A percentile compares a stretch with the other conserved stretches of the same genome.
These are phyloP conservation scores for Starmerella kuoi DNA, from an alignment of 805 yeast species.

Conservation along the genomic window DNA sequence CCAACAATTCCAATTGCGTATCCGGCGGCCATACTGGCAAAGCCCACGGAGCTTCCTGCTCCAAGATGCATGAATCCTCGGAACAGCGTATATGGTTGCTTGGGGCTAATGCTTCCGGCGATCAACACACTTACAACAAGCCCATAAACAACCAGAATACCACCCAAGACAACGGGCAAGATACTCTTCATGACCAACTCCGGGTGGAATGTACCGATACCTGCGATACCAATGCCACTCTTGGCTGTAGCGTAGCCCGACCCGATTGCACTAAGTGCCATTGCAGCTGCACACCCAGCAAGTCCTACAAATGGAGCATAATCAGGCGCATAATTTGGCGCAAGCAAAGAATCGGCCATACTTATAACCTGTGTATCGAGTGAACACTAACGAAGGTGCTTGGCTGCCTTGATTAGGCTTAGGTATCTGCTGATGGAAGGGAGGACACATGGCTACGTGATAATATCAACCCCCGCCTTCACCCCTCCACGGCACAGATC, in stretches of 20 bases:
- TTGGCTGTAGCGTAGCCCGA: slow-evolving; percentile 98
- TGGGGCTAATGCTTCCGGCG: slow-evolving; percentile 69
- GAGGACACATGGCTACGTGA: too few relatives aligned
- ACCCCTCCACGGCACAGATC: too few relatives aligned
- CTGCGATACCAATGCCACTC: slow-evolving; percentile 95
- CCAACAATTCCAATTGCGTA: slow-evolving; percentile 93
- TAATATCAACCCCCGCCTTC: too few relatives aligned
- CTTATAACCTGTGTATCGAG: too few relatives aligned
- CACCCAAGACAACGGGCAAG: slow-evolving; percentile 96
- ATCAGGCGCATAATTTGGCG: slow-evolving; percentile 61
- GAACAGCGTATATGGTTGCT: slow-evolving; percentile 68
- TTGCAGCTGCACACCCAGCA: slow-evolving; percentile 89
- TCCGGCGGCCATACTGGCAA: slow-evolving; percentile 92
- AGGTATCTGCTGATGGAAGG: too few relatives aligned
- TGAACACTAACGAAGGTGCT: too few relatives aligned
- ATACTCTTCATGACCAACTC: slow-evolving; percentile 83
- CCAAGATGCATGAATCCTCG: slow-evolving; percentile 97
- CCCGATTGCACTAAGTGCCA: slow-evolving; percentile 87
- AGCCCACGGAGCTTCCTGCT: slow-evolving; percentile 92
- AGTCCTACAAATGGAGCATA: slow-evolving; percentile 97
- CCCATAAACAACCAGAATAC: slow-evolving; percentile 94
- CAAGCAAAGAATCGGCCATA: slow-evolving; percentile 19
- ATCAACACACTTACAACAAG: slow-evolving; percentile 91
- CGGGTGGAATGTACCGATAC: slow-evolving; percentile 95
- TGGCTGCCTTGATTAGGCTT: too few relatives aligned